Conservation (phyloP, 805 yeast species). For the Metschnikowia santaceciliae region DNA sequence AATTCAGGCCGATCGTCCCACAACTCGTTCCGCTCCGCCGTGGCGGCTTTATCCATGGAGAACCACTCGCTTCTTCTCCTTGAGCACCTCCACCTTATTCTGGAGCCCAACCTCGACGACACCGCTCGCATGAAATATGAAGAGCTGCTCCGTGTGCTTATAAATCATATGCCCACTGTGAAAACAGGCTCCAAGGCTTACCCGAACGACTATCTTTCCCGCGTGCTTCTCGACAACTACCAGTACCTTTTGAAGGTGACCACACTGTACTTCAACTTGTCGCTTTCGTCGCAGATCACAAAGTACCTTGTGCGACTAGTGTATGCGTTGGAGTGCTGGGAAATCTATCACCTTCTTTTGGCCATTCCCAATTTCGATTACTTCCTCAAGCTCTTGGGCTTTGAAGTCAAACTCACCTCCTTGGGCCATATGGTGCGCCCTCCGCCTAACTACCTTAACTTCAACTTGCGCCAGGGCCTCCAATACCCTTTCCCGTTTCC, state of each 20-base stretch:
- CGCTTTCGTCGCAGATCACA: conserved; percentile 38
- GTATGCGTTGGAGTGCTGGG: conserved; percentile 42
- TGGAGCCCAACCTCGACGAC: conserved; percentile 29
- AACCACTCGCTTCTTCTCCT: conserved; percentile 30
- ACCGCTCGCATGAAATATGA: conserved; percentile 28
- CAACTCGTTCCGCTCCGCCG: background rate
- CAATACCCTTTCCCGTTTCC: conserved; percentile 45
- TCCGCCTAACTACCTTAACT: conserved; percentile 34
- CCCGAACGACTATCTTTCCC: conserved; percentile 36
- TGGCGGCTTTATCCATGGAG: conserved; percentile 18
- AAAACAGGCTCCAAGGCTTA: conserved; percentile 15
- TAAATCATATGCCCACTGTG: conserved; percentile 23
- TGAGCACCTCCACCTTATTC: conserved; percentile 27
- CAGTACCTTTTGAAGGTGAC: conserved; percentile 26
- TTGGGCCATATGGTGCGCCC: conserved; percentile 39
- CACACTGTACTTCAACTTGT: conserved; percentile 34
- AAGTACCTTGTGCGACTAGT: conserved; percentile 35
- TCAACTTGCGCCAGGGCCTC: conserved; percentile 36
- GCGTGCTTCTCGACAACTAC: conserved; percentile 38
- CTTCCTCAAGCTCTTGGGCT: conserved; percentile 31
- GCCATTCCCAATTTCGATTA: conserved; percentile 30
- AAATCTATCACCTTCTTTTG: conserved; percentile 37
- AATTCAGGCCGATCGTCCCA: too few relatives aligned
- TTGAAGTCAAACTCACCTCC: conserved; percentile 33
- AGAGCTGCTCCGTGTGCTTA: conserved; percentile 22